Conservation (phyloP, 2,329 filamentous ascomycete species). For the Daldinia sp. region DNA sequence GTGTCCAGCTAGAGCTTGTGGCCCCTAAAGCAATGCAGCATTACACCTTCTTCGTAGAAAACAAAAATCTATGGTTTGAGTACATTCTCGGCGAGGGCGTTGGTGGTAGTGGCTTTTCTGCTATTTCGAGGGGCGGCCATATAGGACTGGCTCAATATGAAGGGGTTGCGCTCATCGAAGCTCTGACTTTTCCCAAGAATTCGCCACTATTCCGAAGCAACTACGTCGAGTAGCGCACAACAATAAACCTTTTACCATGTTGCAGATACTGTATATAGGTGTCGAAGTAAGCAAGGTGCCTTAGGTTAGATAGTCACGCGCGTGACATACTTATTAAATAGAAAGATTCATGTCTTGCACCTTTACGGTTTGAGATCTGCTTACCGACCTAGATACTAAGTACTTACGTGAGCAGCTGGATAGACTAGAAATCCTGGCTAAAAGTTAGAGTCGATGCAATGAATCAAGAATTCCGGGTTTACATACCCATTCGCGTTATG, state of each 20-base stretch:
- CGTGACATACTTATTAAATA: not conserved
- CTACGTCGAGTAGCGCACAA: not conserved
- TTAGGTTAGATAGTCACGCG: not conserved
- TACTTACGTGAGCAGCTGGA: not conserved
- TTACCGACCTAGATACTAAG: not conserved
- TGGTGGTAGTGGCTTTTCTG: slow-evolving; percentile 1
- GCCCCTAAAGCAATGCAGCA: not conserved
- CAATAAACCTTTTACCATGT: not conserved
- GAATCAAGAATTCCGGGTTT: not conserved
- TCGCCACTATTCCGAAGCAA: not conserved
- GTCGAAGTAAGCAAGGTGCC: too few relatives aligned
- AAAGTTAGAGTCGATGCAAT: not conserved
- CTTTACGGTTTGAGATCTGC: not conserved
- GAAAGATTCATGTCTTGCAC: not conserved
- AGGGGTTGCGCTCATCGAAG: not conserved
- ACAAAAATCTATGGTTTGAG: not conserved
- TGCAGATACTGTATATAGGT: not conserved
- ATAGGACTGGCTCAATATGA: not conserved
- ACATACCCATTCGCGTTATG: not conserved
- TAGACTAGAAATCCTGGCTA: not conserved
- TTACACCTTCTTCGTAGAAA: slow-evolving; percentile 3
- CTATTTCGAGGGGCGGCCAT: not conserved
- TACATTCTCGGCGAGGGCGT: not conserved
- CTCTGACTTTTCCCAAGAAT: not conserved
- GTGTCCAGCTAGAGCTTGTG: not conserved